These are phyloP conservation scores for Nicotiana sylvestris DNA, from an alignment of 257 asterid species.

Conservation along the genomic window DNA sequence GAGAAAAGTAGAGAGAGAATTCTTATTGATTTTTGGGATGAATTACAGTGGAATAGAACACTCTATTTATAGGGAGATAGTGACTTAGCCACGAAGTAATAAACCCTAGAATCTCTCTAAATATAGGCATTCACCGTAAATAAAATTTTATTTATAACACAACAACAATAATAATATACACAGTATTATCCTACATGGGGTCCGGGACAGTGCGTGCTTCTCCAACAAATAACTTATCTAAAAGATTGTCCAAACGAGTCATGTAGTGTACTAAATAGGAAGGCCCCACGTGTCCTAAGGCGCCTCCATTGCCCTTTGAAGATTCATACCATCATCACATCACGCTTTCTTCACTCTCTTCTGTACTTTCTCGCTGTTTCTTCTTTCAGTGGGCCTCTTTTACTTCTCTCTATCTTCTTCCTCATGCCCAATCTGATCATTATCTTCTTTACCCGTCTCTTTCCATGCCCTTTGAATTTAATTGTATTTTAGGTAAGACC, in stretches of 20 bases:
- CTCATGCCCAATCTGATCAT: constrained; percentile 1
- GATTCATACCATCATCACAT: constrained; percentile 33
- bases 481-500: constrained; percentile 3
- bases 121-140: too few relatives aligned
- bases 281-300: constrained; percentile 36
- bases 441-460: constrained; percentile 8
- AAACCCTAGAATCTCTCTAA: too few relatives aligned
- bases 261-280: neutral
- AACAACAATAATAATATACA: too few relatives aligned
- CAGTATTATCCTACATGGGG: too few relatives aligned
- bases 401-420: constrained; percentile 8
- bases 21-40: too few relatives aligned
- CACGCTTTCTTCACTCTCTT: constrained; percentile 12
- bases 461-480: neutral
- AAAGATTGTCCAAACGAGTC: neutral
- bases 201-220: too few relatives aligned
- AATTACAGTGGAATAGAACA: too few relatives aligned
- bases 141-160: too few relatives aligned
- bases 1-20: too few relatives aligned
- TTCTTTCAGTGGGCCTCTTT: constrained; percentile 13
- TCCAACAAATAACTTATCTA: too few relatives aligned
- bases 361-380: constrained; percentile 19
- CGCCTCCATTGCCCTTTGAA: constrained; percentile 22
- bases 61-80: too few relatives aligned
- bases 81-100: too few relatives aligned